A percentile compares a stretch with the other conserved stretches of the same genome.
Conservation (phyloP, 2,329 filamentous ascomycete species). For the Beauveria brongniartii region DNA sequence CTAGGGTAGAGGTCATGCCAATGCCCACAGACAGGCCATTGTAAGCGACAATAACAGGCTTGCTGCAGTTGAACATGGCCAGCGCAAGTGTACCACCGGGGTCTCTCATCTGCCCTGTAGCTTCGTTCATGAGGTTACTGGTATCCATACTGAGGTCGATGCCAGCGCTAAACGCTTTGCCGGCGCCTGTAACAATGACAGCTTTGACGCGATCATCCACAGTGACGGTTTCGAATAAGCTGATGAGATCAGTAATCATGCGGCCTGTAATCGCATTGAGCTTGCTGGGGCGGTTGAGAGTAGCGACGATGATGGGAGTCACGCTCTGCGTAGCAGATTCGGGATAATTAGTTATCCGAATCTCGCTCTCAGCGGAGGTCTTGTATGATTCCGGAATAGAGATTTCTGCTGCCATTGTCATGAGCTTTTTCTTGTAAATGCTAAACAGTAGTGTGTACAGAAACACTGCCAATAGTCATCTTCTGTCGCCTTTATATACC, state of each 20-base stretch:
- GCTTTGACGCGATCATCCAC: slow-evolving; percentile 45
- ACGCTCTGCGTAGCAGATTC: background rate
- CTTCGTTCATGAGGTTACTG: background rate
- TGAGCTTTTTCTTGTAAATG: background rate
- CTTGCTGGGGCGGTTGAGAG: slow-evolving; percentile 44
- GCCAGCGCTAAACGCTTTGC: slow-evolving; percentile 56
- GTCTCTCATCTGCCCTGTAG: background rate
- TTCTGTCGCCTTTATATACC: background rate
- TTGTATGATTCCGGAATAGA: background rate
- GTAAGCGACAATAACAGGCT: slow-evolving; percentile 15
- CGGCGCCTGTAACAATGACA: slow-evolving; percentile 51
- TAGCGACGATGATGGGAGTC: slow-evolving; percentile 35
- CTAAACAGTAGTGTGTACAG: background rate
- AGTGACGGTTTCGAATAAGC: slow-evolving; percentile 48
- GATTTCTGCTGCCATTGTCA: background rate
- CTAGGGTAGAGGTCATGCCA: slow-evolving; percentile 13
- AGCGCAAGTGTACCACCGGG: slow-evolving; percentile 28
- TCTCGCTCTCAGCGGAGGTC: background rate
- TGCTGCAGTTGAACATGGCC: slow-evolving; percentile 14
- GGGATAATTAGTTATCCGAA: slow-evolving; percentile 5
- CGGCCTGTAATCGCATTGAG: slow-evolving; percentile 44
- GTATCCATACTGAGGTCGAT: slow-evolving; percentile 39
- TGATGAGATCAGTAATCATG: slow-evolving; percentile 35
- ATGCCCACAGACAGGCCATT: slow-evolving; percentile 15
- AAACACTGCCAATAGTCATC: background rate